Evolutionary conservation across 139 green algal species (phyloP), one percentile per base, ranked within the genome.

Genomic region (Zygnema cylindricum): DNA sequence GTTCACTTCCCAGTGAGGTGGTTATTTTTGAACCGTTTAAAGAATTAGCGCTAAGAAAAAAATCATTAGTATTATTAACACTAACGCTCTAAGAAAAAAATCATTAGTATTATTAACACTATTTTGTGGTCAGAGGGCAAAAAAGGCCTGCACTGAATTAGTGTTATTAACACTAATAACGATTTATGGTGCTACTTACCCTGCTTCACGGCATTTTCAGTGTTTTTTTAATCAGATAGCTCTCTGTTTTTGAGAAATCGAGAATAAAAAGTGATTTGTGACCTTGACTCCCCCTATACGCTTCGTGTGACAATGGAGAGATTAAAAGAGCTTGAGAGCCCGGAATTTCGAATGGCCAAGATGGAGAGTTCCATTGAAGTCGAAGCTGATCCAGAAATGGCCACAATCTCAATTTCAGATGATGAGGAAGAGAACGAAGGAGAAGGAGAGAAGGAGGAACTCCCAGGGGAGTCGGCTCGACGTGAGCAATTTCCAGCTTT

Each of bases 341-440:
- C 3, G 71, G 71, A 79, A 11, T 79, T n/a, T 43, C 71, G 38
- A 3, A 43, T 23, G 3, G 71, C 71, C 3, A 79, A 79, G 16
- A 7, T 79, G 71, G 71, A 11, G 7, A 43, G 36, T 11, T 16
- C 36, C 36, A 7, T 16, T 25, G 16, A 79, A 16, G 71, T 79
- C 11, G 71, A 79, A 16, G 71, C 71, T 25, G 71, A 79, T 16
- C 71, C 71, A 16, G 11, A 43, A 41, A 79, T 79, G 71, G 3
- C 71, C 7, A 54, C 38, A 11, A 43, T 54, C 16, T 79, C 71
- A 25, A 16, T 63, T 7, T 41, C 36, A 7, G 71, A 79, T 23
- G 71, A 79, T 25, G 71, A 79, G 36, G 71, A 79, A 7, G 71
- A 43, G 36, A 16, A 79, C 3, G 38, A n/a, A n/a, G n/a, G n/a